Evolutionary conservation across 108 stramenopile species (phyloP).

Genomic region (Thalassiosira profunda): DNA sequence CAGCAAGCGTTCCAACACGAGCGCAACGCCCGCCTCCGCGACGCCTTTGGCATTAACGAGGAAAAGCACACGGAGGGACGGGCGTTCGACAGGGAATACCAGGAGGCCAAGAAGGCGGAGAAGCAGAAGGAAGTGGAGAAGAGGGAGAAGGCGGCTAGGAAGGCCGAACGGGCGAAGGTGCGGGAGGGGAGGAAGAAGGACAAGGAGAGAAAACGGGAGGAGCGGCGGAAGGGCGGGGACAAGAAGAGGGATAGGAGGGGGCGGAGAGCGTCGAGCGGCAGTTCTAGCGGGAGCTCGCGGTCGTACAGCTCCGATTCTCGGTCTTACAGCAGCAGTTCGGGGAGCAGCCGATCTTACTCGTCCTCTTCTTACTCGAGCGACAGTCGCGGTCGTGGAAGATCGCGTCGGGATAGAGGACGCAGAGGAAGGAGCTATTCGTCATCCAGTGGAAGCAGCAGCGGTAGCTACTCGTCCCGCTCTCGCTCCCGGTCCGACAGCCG

Average conservation of each 20-base stretch:
- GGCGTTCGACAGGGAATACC: slow-evolving; percentile 86
- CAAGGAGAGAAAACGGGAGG: slow-evolving; percentile 22
- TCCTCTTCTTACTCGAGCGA: slow-evolving; percentile 35
- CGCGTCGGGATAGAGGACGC: slow-evolving; percentile 9
- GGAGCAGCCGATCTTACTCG: slow-evolving; percentile 30
- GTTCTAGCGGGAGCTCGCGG: slow-evolving; percentile 28
- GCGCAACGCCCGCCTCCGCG: slow-evolving; percentile 64
- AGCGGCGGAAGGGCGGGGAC: slow-evolving; percentile 7
- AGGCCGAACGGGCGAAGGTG: slow-evolving; percentile 49
- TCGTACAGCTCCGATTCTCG: slow-evolving; percentile 40
- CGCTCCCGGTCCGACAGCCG: slow-evolving; percentile 12
- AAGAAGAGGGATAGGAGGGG: slow-evolving; percentile 24
- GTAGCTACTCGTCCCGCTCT: slow-evolving; percentile 2
- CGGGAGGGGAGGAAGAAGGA: slow-evolving; percentile 38
- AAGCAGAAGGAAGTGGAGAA: slow-evolving; percentile 52
- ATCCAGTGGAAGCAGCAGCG: slow-evolving; percentile 10
- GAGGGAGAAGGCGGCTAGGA: slow-evolving; percentile 44
- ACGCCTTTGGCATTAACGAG: slow-evolving; percentile 69
- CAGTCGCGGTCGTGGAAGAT: slow-evolving; percentile 22
- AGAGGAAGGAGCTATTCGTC: slow-evolving; percentile 37
- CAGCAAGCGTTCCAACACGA: slow-evolving; percentile 29
- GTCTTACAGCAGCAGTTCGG: slow-evolving; percentile 13
- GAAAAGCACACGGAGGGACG: slow-evolving; percentile 70
- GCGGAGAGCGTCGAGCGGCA: slow-evolving; percentile 26
- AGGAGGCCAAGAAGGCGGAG: slow-evolving; percentile 62